Conservation (phyloP, 108 stramenopile genomes). For the Discostella pseudostelligera region DNA sequence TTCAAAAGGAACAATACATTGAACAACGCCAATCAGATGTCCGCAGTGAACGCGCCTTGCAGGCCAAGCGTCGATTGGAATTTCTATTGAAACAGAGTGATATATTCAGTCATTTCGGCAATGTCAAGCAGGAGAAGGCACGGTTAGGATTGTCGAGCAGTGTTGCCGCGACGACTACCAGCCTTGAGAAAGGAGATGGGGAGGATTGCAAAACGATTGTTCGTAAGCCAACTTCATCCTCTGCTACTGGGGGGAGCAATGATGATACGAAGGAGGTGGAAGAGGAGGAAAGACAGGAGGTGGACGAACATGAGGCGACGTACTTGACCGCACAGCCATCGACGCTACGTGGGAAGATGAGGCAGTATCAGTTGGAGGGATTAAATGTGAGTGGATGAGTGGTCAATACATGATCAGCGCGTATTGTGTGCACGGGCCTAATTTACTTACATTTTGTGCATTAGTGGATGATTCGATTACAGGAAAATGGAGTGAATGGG, state of each 20-base stretch:
- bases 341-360: slow-evolving; percentile 78
- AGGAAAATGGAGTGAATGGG: slow-evolving; percentile 94
- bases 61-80: slow-evolving; percentile 88
- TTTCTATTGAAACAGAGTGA: slow-evolving; percentile 95
- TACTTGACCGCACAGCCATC: slow-evolving; percentile 87
- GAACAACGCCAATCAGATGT: slow-evolving; percentile 70
- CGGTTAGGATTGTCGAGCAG: slow-evolving; percentile 42
- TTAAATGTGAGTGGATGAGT: slow-evolving; percentile 61
- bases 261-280: slow-evolving; percentile 16
- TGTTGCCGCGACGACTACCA: not conserved
- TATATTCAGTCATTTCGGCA: slow-evolving; percentile 95
- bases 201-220: not conserved
- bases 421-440: not conserved
- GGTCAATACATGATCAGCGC: too few species aligned
- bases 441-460: not conserved
- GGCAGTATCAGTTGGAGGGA: slow-evolving; percentile 95
- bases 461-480: slow-evolving; percentile 94
- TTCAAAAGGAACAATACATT: slow-evolving; percentile 70
- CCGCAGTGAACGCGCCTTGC: slow-evolving; percentile 61
- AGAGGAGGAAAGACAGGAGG: slow-evolving; percentile 72
- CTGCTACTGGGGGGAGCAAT: not conserved
- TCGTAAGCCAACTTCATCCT: not conserved
- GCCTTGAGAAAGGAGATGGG: not conserved
- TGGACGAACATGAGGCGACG: slow-evolving; percentile 72
- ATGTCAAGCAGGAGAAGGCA: slow-evolving; percentile 71